Percentiles rank a stretch among this genome's conserved stretches.
These are phyloP conservation scores for Globisporangium apiculatum DNA, from an alignment of 352 stramenopile species.

Conservation along the genomic window DNA sequence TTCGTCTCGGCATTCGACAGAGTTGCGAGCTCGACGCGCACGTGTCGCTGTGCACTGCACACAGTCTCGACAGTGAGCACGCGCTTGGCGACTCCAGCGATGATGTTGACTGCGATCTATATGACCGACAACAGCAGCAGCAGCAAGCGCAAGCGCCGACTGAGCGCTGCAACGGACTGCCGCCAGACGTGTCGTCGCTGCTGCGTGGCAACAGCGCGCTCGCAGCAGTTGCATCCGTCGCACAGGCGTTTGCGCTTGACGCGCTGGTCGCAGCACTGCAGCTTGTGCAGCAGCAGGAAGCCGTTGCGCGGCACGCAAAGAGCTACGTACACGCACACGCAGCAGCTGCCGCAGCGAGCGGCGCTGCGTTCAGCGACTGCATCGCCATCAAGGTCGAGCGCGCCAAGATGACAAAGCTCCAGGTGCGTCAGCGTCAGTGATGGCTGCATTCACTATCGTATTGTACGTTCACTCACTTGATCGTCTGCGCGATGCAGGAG, in stretches of 20 bases:
- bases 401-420: constrained; percentile 32
- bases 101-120: not conserved
- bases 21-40: too few relatives aligned
- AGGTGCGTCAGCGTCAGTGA: constrained; percentile 11
- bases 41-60: too few relatives aligned
- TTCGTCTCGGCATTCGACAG: constrained; percentile 16
- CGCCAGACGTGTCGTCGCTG: constrained; percentile 14
- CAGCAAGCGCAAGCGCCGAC: constrained; percentile 1
- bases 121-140: too few relatives aligned
- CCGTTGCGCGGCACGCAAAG: constrained; percentile 29
- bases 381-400: constrained; percentile 22
- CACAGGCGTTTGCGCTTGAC: constrained; percentile 40
- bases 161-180: not conserved
- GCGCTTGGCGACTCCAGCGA: not conserved
- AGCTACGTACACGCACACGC: constrained; percentile 22
- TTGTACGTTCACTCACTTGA: not conserved
- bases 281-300: constrained; percentile 38
- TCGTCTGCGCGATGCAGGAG: constrained; percentile 18
- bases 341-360: constrained; percentile 8
- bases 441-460: not conserved
- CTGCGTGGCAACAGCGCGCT: constrained; percentile 21
- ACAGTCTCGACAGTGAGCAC: not conserved
- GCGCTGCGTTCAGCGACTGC: constrained; percentile 16
- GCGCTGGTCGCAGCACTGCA: constrained; percentile 24
- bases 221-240: constrained; percentile 33